Conservation (phyloP, 257 asterid species). For the Penstemon eatonii region DNA sequence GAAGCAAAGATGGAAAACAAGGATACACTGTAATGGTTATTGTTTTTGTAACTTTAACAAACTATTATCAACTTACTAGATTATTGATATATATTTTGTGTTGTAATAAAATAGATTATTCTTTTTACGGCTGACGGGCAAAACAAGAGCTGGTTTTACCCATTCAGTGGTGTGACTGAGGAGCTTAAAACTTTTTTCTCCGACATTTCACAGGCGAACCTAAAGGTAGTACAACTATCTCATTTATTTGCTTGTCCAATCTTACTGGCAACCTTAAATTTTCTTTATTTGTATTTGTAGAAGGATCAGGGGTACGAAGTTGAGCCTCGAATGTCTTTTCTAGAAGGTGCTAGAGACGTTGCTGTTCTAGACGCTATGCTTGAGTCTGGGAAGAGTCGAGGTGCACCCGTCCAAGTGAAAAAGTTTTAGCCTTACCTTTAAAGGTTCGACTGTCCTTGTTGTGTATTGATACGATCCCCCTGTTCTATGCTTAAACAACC, state of each 20-base stretch:
- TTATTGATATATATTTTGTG: background rate
- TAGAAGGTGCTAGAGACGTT: slow-evolving; percentile 65
- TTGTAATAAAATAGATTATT: slow-evolving; percentile 34
- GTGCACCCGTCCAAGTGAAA: slow-evolving; percentile 56
- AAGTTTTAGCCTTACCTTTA: slow-evolving; percentile 31
- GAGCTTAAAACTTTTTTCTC: slow-evolving; percentile 56
- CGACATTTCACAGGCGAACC: slow-evolving; percentile 46
- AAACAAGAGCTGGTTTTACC: slow-evolving; percentile 46
- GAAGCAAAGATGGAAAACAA: slow-evolving; percentile 70
- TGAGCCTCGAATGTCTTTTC: slow-evolving; percentile 50
- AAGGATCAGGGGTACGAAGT: slow-evolving; percentile 34
- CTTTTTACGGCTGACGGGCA: slow-evolving; percentile 47
- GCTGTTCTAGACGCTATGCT: slow-evolving; percentile 71
- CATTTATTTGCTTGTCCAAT: background rate
- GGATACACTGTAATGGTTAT: slow-evolving; percentile 63
- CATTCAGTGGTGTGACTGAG: slow-evolving; percentile 59
- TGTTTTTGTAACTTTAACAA: slow-evolving; percentile 4
- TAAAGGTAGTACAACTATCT: slow-evolving; percentile 40
- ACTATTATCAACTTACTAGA: background rate
- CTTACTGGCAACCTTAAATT: too few relatives aligned
- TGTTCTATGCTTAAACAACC: background rate
- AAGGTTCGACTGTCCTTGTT: slow-evolving; percentile 17
- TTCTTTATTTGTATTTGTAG: slow-evolving; percentile 29
- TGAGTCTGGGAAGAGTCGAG: slow-evolving; percentile 60
- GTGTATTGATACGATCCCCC: background rate